Evolutionary conservation across 2,329 filamentous ascomycete genomes (phyloP), one percentile per base, ranked within the genome.

Genomic region (Aureobasidium sp.): DNA sequence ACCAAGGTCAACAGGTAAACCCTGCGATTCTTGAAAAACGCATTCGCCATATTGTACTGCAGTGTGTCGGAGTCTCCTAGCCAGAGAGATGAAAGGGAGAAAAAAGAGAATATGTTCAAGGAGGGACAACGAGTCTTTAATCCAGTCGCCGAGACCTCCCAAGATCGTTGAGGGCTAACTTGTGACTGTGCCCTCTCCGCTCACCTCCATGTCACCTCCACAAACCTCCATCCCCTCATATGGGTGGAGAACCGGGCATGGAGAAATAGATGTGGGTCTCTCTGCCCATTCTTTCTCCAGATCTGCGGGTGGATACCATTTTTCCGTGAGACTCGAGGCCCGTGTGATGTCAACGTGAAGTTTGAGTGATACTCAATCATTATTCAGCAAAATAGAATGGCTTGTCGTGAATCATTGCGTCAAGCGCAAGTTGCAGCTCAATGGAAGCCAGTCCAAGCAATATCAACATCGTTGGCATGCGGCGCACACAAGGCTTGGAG

Each of bases 1-100:
- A 77, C 75, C 44, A 69, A 67, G 29, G 76, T 76, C 59, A 78
- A 72, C 62, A 78, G 68, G 65, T 78, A 77, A 35, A 78, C 75
- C 57, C 76, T 72, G 58, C 75, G 74, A 62, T 78, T 77, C 67
- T 76, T 74, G 66, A 76, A 71, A 62, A 74, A 67, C 14, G 48
- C 48, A 53, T 54, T 61, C 39, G 52, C 59, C 50, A 63, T 62
- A 29, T 19, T 65, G 39, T 59, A 39, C 54, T 33, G 17, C n/a
- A 24, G 12, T 24, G 5, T 29, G 47, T 33, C 37, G 57, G 33
- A 40, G 33, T 40, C 57, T 60, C 42, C 29, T 29, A 31, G n/a
- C 22, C 44, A 50, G 57, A 60, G 33, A 50, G 45, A 37, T 50
- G 31, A 8, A 59, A 24, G 14, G 31, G 14, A 42, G 31, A 35